These are phyloP conservation scores for Nothophoma quercina DNA, from an alignment of 2,329 filamentous ascomycete genomes.

Conservation along the genomic window DNA sequence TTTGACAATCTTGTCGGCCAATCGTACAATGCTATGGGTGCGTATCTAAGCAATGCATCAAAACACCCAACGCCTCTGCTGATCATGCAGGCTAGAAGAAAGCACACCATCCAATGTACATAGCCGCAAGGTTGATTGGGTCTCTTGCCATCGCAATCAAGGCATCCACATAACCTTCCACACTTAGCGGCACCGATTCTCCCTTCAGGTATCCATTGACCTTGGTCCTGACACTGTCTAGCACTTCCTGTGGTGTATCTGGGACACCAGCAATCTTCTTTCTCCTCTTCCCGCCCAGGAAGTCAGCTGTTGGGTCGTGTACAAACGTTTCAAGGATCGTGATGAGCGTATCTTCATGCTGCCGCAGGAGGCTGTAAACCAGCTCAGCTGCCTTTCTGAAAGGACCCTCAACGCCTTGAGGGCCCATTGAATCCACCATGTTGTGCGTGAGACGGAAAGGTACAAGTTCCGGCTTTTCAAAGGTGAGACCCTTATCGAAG, in stretches of 20 bases:
- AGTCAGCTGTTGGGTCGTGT: conserved; percentile 94
- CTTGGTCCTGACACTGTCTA: conserved; percentile 88
- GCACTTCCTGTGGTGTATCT: conserved; percentile 77
- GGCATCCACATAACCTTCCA: conserved; percentile 97
- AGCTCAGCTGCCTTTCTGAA: conserved; percentile 92
- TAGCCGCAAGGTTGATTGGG: conserved; percentile 79
- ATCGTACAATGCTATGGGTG: background rate
- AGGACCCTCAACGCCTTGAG: conserved; percentile 89
- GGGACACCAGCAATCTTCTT: conserved; percentile 64
- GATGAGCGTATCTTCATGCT: conserved; percentile 96
- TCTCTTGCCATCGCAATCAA: conserved; percentile 87
- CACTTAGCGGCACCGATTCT: conserved; percentile 90
- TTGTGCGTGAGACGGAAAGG: conserved; percentile 98
- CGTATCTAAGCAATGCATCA: background rate
- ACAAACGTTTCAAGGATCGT: conserved; percentile 97
- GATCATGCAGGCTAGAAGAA: conserved; percentile 60
- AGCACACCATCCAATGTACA: conserved; percentile 96
- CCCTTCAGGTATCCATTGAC: conserved; percentile 82
- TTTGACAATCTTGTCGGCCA: background rate
- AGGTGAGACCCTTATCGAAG: conserved; percentile 96
- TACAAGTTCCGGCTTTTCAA: conserved; percentile 91
- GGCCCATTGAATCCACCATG: conserved; percentile 97
- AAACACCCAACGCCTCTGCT: background rate
- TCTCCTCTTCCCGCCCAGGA: conserved; percentile 74
- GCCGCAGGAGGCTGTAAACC: conserved; percentile 80